Evolutionary conservation across 305 asterid genomes (phyloP), one percentile per base, ranked within the genome.

Genomic region (Fraxinus baroniana): DNA sequence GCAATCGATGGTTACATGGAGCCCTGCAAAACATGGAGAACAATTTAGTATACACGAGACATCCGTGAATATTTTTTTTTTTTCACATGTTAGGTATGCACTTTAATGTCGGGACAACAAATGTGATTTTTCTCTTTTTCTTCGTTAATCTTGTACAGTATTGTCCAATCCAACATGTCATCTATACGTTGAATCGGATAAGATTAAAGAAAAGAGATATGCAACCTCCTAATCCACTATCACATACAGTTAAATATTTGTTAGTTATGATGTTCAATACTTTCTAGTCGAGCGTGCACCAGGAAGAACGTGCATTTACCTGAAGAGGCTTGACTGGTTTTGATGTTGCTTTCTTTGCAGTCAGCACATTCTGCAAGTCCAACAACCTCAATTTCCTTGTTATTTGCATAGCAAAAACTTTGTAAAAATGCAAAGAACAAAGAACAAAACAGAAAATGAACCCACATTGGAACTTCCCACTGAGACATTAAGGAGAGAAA

Each of bases 341-440:
- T 77, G 49, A 88, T 80, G 81, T 84, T 84, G 12, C 74, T 71
- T 83, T 84, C 85, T 37, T 85, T 85, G 85, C 92, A 90, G 57
- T 90, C 92, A n/a, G 88, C 89, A 55, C 91, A 88, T 81, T 88
- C 90, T 64, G 82, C 89, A 12, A 80, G 17, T 0, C 97, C 99
- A 68, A 92, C 93, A 62, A 94, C 96, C 87, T 90, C 86, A 26
- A 93, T 86, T 4, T 89, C 81, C 49, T 64, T 87, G 78, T 87
- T 91, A 78, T 84, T 87, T 7, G 91, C 97, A 77, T 66, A 77
- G 89, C 97, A 91, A n/a, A 83, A 81, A 81, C 80, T 84, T 39
- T 74, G 83, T 82, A 89, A 83, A 81, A 83, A 55, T 1, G 91
- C 62, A 79, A 87, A 80, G 74, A 86, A 85, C 78, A 92, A 89